Evolutionary conservation across 352 stramenopile species (phyloP).

Genomic region (Peronospora belbahrii): DNA sequence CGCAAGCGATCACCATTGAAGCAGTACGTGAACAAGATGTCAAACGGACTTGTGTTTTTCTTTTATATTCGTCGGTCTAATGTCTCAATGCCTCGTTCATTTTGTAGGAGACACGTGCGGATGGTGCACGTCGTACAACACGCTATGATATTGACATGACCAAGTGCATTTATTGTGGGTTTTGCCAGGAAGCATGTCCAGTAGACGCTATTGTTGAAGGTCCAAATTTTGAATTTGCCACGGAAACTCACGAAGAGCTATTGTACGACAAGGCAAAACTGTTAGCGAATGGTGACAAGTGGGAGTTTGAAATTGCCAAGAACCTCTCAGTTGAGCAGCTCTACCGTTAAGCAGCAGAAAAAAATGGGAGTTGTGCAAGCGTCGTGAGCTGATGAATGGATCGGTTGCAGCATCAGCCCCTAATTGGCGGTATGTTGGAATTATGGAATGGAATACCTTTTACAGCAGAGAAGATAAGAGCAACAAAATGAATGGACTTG

Average conservation of each 20-base stretch:
- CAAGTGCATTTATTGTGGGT: conserved; percentile 99
- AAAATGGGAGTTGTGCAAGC: background rate
- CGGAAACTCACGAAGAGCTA: conserved; percentile 98
- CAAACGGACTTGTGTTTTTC: conserved; percentile 6
- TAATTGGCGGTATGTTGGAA: background rate
- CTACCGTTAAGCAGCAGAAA: conserved; percentile 90
- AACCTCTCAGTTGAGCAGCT: conserved; percentile 98
- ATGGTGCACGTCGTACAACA: conserved; percentile 97
- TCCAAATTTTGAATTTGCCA: conserved; percentile 99
- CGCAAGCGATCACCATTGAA: conserved; percentile 99
- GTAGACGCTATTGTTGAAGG: conserved; percentile 99
- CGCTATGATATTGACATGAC: conserved; percentile 99
- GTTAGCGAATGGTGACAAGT: conserved; percentile 99
- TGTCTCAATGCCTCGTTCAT: background rate
- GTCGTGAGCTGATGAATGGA: background rate
- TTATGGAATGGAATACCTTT: conserved; percentile 15
- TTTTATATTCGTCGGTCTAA: background rate
- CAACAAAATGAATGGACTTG: conserved; percentile 30
- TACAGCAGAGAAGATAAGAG: conserved; percentile 30
- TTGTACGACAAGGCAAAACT: conserved; percentile 99
- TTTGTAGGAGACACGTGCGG: conserved; percentile 89
- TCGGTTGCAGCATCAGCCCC: conserved; percentile 7
- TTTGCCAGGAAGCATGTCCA: conserved; percentile 93
- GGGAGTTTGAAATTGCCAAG: conserved; percentile 99
- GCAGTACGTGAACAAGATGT: conserved; percentile 41